phyloP scores from a whole-genome alignment of 148 eudicot species.

The Rhododendron mucronatum region DNA sequence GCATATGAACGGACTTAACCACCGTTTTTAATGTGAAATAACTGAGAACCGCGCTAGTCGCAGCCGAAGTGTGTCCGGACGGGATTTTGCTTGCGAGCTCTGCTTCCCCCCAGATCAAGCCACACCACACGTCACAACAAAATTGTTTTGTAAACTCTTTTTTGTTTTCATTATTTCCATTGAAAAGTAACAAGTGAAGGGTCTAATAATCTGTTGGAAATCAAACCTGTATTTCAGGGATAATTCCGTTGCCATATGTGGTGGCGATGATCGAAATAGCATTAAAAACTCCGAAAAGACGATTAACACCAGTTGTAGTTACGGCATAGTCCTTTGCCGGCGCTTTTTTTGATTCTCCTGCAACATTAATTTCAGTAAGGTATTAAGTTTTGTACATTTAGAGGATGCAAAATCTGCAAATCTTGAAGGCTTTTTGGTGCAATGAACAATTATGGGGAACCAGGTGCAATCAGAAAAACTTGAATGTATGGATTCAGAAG shows the following conservation, averaged over 20 bases:
- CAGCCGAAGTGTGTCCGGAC: too few species aligned
- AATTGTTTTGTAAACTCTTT: too few species aligned
- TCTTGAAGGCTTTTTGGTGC: not conserved
- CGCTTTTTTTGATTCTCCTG: constrained; percentile 47
- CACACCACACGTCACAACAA: too few species aligned
- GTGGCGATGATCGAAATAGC: constrained; percentile 68
- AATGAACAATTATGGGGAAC: not conserved
- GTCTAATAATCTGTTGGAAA: not conserved
- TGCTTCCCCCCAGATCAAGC: too few species aligned
- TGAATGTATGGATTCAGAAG: too few species aligned
- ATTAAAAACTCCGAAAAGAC: constrained; percentile 47
- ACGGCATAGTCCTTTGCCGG: constrained; percentile 49
- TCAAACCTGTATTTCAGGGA: constrained; percentile 72
- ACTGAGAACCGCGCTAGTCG: too few species aligned
- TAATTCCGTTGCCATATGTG: constrained; percentile 67
- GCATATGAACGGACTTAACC: too few species aligned
- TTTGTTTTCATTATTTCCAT: too few species aligned
- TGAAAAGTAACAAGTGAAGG: too few species aligned
- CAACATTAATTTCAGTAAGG: not conserved
- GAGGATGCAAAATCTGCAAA: not conserved
- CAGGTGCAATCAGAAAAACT: too few species aligned
- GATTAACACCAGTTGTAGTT: constrained; percentile 28
- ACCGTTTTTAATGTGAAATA: too few species aligned
- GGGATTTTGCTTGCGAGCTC: too few species aligned
- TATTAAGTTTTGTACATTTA: not conserved